Conservation (phyloP, 768 basidiomycete genomes). For the Filobasidium wieringae region DNA sequence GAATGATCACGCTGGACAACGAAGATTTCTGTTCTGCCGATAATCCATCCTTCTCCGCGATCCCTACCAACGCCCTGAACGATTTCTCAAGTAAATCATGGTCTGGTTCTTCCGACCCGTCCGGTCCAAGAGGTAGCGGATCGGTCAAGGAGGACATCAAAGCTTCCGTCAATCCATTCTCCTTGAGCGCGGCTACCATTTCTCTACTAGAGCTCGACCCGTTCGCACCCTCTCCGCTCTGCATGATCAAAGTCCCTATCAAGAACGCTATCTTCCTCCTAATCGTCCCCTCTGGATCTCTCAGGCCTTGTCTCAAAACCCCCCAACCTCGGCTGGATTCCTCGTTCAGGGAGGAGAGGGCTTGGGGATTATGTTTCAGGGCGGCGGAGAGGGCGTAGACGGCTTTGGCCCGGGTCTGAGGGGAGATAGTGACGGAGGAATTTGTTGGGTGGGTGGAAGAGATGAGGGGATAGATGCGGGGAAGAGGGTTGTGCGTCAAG, state of each 20-base stretch:
- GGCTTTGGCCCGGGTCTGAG: slow-evolving; percentile 32
- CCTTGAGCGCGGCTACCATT: slow-evolving; percentile 19
- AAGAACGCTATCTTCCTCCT: slow-evolving; percentile 38
- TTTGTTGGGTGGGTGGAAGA: slow-evolving; percentile 18
- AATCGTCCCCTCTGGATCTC: slow-evolving; percentile 27
- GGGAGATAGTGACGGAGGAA: slow-evolving; percentile 17
- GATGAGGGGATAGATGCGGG: slow-evolving; percentile 29
- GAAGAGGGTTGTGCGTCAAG: slow-evolving; percentile 28
- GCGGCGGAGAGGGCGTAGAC: slow-evolving; percentile 36
- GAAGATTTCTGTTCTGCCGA: slow-evolving; percentile 9
- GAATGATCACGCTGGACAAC: slow-evolving; percentile 1
- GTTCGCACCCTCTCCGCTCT: slow-evolving; percentile 20
- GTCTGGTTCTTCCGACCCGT: slow-evolving; percentile 15
- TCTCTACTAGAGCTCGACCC: slow-evolving; percentile 21
- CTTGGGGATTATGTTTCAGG: slow-evolving; percentile 37
- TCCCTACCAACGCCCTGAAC: slow-evolving; percentile 12
- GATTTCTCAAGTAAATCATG: slow-evolving; percentile 22
- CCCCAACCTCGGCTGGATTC: slow-evolving; percentile 26
- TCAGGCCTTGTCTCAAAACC: slow-evolving; percentile 23
- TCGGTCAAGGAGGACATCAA: slow-evolving; percentile 4
- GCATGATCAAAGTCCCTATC: slow-evolving; percentile 31
- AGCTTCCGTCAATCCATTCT: slow-evolving; percentile 7
- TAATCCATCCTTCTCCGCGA: slow-evolving; percentile 11
- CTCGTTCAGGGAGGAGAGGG: slow-evolving; percentile 23
- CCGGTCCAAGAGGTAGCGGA: slow-evolving; percentile 12